Evolutionary conservation across 192 early-diverging fungal genomes (phyloP), one percentile per base, ranked within the genome.

Genomic region (Coemansia erecta): DNA sequence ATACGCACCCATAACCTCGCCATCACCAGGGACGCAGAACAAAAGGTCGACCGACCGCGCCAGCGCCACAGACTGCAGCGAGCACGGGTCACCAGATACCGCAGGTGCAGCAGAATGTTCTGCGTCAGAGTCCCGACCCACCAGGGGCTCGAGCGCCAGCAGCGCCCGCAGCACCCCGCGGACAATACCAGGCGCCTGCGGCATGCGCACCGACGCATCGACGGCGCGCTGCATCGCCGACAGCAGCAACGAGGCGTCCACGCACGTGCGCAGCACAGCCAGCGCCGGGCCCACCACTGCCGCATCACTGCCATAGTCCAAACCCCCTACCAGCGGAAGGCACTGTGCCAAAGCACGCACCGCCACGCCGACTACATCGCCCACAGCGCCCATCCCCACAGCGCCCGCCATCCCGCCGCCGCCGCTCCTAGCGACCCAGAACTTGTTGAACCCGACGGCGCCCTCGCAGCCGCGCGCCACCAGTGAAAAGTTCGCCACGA

Each of bases 371-470:
- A 66, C 28, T 11, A 79, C 8, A 4, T 41, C 46, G 17, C 70
- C 12, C 0, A 46, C 63, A 2, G 64, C 43, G 48, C 63, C 66
- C 54, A 73, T 70, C 3, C 77, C 77, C 2, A 58, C 26, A 0
- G 77, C 77, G n/a, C 14, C 42, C n/a, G 57, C 63, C 57, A 69
- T 66, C 5, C 0, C 53, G 35, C 58, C 60, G 37, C 19, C 26
- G 26, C n/a, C n/a, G n/a, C n/a, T n/a, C n/a, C n/a, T n/a, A n/a
- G 70, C 56, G 12, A 61, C 71, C 77, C 77, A 79, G 63, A 73
- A 79, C 37, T 45, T 44, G 50, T 69, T 69, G 40, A 52, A 63
- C 14, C 52, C 26, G 3, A 1, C 35, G 1, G 2, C 47, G 26
- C 33, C n/a, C 17, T 66, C 63, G 23, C 22, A 52, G 19, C 31